Evolutionary conservation across 106 monocot genomes (phyloP).

Genomic region (Alisma plantagoaquatica): DNA sequence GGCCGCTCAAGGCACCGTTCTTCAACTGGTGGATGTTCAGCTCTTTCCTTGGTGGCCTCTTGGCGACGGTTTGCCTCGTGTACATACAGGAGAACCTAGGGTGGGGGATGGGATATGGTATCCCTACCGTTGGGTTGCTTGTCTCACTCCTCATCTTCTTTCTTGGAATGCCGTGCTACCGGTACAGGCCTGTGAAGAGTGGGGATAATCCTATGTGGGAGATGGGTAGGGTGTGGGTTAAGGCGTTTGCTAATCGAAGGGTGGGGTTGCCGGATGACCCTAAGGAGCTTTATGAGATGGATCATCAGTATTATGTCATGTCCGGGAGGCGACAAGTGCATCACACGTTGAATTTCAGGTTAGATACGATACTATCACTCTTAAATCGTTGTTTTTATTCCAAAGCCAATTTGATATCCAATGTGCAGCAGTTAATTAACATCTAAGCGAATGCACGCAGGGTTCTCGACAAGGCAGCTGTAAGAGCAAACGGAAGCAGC

Average conservation of each 20-base stretch:
- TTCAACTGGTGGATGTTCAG: slow-evolving; percentile 96
- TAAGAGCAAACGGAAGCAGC: neutral
- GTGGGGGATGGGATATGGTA: slow-evolving; percentile 59
- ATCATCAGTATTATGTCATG: slow-evolving; percentile 20
- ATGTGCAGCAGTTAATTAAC: too few species aligned
- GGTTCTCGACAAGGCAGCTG: slow-evolving; percentile 56
- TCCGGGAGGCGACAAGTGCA: slow-evolving; percentile 35
- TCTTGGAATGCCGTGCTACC: slow-evolving; percentile 40
- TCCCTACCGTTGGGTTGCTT: slow-evolving; percentile 46
- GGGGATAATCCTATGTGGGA: slow-evolving; percentile 25
- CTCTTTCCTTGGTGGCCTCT: slow-evolving; percentile 38
- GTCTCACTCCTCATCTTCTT: slow-evolving; percentile 24
- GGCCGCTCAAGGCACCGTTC: slow-evolving; percentile 50
- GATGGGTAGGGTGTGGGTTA: slow-evolving; percentile 19
- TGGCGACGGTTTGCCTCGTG: slow-evolving; percentile 40
- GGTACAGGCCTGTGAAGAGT: slow-evolving; percentile 34
- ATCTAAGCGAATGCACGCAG: too few species aligned
- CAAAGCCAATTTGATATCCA: too few species aligned
- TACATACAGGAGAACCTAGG: slow-evolving; percentile 80
- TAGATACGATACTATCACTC: too few species aligned
- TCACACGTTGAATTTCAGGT: slow-evolving; percentile 39
- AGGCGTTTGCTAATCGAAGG: slow-evolving; percentile 29
- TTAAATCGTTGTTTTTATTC: too few species aligned
- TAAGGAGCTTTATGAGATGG: slow-evolving; percentile 36
- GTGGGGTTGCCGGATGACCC: slow-evolving; percentile 16